Percentiles rank a stretch among this genome's conserved stretches.
phyloP scores from a whole-genome alignment of 257 asterid species.

The Solanum lycopersicoides region DNA sequence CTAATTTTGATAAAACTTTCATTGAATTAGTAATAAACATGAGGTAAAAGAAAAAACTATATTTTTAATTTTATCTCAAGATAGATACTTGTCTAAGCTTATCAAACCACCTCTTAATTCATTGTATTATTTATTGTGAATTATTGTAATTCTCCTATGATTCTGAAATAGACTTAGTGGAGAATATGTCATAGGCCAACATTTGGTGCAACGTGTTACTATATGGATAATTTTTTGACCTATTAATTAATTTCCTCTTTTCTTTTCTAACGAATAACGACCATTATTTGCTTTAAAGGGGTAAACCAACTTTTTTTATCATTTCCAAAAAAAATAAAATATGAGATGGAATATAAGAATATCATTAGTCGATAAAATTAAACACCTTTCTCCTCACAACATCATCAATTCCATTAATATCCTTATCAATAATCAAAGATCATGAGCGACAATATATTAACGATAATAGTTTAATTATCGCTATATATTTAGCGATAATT shows the following conservation, averaged over 20 bases:
- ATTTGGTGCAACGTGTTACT: neutral
- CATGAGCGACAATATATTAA: too few relatives aligned
- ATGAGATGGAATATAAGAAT: neutral
- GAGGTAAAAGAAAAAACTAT: neutral
- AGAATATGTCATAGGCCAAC: neutral
- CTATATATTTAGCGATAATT: too few relatives aligned
- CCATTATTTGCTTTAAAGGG: neutral
- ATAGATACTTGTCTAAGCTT: neutral
- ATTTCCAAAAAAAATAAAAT: neutral
- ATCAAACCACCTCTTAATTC: neutral
- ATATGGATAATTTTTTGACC: neutral
- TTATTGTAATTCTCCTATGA: neutral
- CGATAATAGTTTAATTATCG: accelerated
- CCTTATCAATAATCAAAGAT: too few relatives aligned
- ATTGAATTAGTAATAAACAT: neutral
- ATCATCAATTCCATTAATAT: neutral
- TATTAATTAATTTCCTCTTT: neutral
- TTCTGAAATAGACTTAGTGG: neutral
- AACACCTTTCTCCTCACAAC: neutral
- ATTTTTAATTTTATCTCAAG: too few relatives aligned
- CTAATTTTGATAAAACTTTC: neutral
- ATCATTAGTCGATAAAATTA: neutral
- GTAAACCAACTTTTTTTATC: neutral
- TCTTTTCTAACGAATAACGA: neutral
- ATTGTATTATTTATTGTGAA: neutral